Base-by-base conservation (phyloP, 306 rosid genomes). In the Herpetospermum pedunculosum region DNA sequence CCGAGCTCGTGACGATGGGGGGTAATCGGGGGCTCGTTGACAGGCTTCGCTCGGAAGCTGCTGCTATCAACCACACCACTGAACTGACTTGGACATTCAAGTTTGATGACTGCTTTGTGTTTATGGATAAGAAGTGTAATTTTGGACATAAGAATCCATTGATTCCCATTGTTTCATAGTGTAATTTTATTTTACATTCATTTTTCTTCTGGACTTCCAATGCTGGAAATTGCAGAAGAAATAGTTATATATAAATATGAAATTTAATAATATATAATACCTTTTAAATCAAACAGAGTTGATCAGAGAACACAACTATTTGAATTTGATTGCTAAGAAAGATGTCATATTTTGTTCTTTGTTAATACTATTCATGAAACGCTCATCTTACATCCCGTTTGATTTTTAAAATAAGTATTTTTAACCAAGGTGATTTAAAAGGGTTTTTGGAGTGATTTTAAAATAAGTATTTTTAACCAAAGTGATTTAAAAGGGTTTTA, bases 101-200 rank as follows among this genome's bases (percentile, higher is more conserved):
- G 26, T 58, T 29, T 68, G 73, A 40, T 40, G 6, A 21, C 32
- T 37, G 19, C n/a, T 65, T 25, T 21, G 29, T 38, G 69, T 34
- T 60, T 60, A 60, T 54, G 60, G n/a, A 13, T 15, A 14, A 23
- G 15, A 57, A 59, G 13, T 62, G 43, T 59, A 59, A 29, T 34
- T 63, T 65, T 65, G 72, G 34, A 43, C 72, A 65, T 65, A 38
- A 38, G 43, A 65, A 40, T 40, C 50, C 71, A 37, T 65, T 38
- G 52, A 40, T 65, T 11, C 21, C 50, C 71, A 37, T 65, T 38
- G 52, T 65, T 65, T 11, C 21, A 21, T 21, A 65, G 10, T 40
- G 18, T 38, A 21, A 25, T 68, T 23, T 41, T 25, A 38, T 13
- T 32, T 32, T 34, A 34, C 69, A 6, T 41, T 21, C 11, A 19